Conservation (phyloP, 129 eudicot species). For the Chrysanthemum makinoi region DNA sequence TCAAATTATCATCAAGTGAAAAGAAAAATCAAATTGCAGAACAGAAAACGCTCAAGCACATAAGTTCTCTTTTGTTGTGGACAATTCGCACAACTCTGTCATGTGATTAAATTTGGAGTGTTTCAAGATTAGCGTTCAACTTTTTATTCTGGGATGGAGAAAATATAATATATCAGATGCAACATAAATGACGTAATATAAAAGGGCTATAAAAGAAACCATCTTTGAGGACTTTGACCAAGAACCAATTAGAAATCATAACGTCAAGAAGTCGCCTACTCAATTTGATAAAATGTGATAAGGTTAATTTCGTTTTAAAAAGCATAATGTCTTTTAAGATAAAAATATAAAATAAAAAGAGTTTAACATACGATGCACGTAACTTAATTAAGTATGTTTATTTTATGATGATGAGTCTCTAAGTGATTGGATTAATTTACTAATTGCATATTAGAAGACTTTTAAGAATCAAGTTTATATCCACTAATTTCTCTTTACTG, state of each 20-base stretch:
- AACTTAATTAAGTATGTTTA: conserved; percentile 2
- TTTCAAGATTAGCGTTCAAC: too few relatives aligned
- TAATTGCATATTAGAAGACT: conserved; percentile 9
- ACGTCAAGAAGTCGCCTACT: neutral
- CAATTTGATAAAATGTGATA: conserved; percentile 4
- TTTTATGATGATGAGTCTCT: conserved; percentile 17
- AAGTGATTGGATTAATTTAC: conserved; percentile 21
- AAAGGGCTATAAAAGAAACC: too few relatives aligned
- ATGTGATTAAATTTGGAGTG: too few relatives aligned
- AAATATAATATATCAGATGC: too few relatives aligned
- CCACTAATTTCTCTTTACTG: conserved; percentile 20
- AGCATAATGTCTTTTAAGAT: neutral
- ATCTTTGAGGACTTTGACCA: neutral
- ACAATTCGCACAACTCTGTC: too few relatives aligned
- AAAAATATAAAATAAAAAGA: neutral
- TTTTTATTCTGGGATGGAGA: too few relatives aligned
- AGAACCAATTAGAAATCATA: neutral
- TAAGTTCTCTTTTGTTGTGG: too few relatives aligned
- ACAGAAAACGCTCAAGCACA: too few relatives aligned
- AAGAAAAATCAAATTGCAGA: too few relatives aligned
- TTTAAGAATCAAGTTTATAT: conserved; percentile 16
- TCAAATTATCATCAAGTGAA: too few relatives aligned
- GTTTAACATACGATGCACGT: conserved; percentile 18
- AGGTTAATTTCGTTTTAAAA: neutral
- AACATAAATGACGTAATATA: too few relatives aligned